A percentile compares a stretch with the other conserved stretches of the same genome.
Conservation (phyloP, 345 rosid species). For the Turritis glabra region DNA sequence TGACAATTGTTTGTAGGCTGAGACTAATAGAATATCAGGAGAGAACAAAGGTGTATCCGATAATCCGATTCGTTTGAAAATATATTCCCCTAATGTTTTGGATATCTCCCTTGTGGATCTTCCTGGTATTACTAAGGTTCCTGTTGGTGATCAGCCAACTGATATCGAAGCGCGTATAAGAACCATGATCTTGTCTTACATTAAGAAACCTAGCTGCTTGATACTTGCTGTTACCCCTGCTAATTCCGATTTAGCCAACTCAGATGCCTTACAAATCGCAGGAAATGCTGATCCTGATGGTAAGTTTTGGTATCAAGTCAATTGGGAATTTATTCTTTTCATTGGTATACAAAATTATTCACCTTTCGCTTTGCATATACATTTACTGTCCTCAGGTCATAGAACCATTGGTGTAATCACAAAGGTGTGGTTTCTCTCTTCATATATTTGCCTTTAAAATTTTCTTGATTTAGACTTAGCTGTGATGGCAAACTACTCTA, state of each 20-base stretch:
- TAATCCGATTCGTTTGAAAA: constrained; percentile 82
- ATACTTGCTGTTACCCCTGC: constrained; percentile 93
- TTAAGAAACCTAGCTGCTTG: constrained; percentile 79
- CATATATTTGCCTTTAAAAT: background rate
- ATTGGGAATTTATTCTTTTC: background rate
- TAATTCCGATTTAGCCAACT: constrained; percentile 90
- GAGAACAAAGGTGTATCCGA: constrained; percentile 93
- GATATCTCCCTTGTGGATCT: constrained; percentile 94
- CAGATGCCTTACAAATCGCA: constrained; percentile 94
- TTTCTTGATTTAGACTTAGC: constrained; percentile 10
- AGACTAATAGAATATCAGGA: constrained; percentile 85
- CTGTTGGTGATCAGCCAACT: constrained; percentile 94
- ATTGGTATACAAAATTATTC: background rate
- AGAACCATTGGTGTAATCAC: constrained; percentile 92
- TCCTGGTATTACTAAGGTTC: constrained; percentile 96
- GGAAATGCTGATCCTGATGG: constrained; percentile 97
- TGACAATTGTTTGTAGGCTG: constrained; percentile 51
- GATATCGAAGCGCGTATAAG: constrained; percentile 94
- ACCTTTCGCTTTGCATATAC: background rate
- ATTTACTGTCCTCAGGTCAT: constrained; percentile 51
- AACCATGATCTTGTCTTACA: constrained; percentile 95
- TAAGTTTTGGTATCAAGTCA: constrained; percentile 25
- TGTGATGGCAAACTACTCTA: background rate
- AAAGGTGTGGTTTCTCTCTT: constrained; percentile 54
- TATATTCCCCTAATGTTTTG: constrained; percentile 89